Percentiles rank a stretch among this genome's conserved stretches.
Evolutionary conservation across 1,284 basidiomycete genomes (phyloP).

Genomic region (Ustilago trichophora): DNA sequence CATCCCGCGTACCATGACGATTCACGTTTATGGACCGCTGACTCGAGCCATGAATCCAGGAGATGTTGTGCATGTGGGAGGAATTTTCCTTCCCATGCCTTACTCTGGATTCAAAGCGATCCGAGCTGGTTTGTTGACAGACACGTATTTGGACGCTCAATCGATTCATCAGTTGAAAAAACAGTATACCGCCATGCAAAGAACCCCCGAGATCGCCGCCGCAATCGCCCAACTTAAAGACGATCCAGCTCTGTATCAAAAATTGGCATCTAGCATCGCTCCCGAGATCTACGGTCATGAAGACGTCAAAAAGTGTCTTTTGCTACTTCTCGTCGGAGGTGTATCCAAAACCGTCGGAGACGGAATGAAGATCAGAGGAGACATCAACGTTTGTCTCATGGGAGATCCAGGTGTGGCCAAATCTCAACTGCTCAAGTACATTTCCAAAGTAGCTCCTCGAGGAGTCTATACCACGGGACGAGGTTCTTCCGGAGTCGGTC

Average conservation of each 20-base stretch:
- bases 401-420: slow-evolving; percentile 99
- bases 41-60: slow-evolving; percentile 93
- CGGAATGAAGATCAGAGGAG: slow-evolving; percentile 98
- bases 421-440: slow-evolving; percentile 96
- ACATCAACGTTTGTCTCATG: slow-evolving; percentile 98
- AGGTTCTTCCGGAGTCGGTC: slow-evolving; percentile 95
- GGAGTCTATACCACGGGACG: slow-evolving; percentile 98
- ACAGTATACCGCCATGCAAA: slow-evolving; percentile 93
- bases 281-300: slow-evolving; percentile 98
- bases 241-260: slow-evolving; percentile 82
- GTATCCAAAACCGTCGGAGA: slow-evolving; percentile 94
- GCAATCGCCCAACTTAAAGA: slow-evolving; percentile 77
- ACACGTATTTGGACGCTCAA: slow-evolving; percentile 94
- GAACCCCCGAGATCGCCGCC: slow-evolving; percentile 82
- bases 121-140: slow-evolving; percentile 92
- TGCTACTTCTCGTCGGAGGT: slow-evolving; percentile 92
- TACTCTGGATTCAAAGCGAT: slow-evolving; percentile 88
- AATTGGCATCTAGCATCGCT: slow-evolving; percentile 81
- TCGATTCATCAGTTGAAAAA: slow-evolving; percentile 94
- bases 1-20: slow-evolving; percentile 96
- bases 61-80: slow-evolving; percentile 90
- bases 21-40: slow-evolving; percentile 89
- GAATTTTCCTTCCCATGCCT: slow-evolving; percentile 85
- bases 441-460: slow-evolving; percentile 95
- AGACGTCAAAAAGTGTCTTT: slow-evolving; percentile 97